Conservation (phyloP, 768 basidiomycete species). For the Leccinum variicolor region DNA sequence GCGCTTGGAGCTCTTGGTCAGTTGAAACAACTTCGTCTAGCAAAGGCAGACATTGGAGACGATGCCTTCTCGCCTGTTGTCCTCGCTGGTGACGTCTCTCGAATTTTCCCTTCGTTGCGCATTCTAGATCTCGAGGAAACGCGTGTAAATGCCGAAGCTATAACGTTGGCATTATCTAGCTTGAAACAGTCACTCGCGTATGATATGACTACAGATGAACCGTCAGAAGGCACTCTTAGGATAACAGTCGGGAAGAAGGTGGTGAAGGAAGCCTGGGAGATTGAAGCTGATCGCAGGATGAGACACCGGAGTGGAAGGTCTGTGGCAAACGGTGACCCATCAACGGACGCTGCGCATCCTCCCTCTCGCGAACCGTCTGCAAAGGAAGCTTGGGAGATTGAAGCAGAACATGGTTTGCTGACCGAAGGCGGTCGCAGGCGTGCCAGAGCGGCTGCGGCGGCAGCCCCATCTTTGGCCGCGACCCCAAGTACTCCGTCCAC, state of each 20-base stretch:
- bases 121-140: constrained; percentile 70
- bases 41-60: constrained; percentile 57
- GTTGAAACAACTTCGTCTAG: constrained; percentile 56
- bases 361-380: constrained; percentile 29
- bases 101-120: constrained; percentile 48
- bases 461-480: constrained; percentile 34
- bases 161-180: constrained; percentile 42
- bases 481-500: neutral
- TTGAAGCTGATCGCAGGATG: constrained; percentile 61
- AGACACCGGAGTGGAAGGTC: constrained; percentile 39
- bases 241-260: constrained; percentile 69
- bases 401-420: constrained; percentile 69
- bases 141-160: constrained; percentile 44
- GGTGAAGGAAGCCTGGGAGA: constrained; percentile 74
- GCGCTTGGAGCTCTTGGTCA: constrained; percentile 45
- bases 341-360: neutral
- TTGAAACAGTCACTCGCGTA: constrained; percentile 53
- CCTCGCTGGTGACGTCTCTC: constrained; percentile 12
- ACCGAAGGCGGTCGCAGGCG: constrained; percentile 73
- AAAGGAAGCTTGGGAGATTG: constrained; percentile 80
- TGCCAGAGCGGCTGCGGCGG: constrained; percentile 43
- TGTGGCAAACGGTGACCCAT: constrained; percentile 16
- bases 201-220: constrained; percentile 52
- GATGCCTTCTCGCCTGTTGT: constrained; percentile 47
- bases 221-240: constrained; percentile 47